Evolutionary conservation across 2,329 filamentous ascomycete genomes (phyloP), one percentile per base, ranked within the genome.

Genomic region (Dryadomyces quercus-mongolicae): DNA sequence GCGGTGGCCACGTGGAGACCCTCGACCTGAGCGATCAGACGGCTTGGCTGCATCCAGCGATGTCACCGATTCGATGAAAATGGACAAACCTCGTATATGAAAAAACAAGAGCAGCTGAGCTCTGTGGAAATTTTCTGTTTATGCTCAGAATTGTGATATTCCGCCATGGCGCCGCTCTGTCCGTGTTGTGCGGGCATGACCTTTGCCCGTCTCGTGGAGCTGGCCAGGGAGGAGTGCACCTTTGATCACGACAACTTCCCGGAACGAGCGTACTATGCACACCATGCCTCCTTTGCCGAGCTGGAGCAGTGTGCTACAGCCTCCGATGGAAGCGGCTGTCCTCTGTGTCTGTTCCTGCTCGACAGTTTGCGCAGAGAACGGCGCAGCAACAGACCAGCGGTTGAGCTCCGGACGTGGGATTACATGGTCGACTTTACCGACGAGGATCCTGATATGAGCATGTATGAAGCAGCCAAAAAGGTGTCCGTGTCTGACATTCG

Each of bases 261-360:
- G 6, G 21, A 31, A 9, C 20, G 16, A 12, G 16, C 20, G 15
- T 55, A 34, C 46, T 52, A 52, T 38, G 16, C 31, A 22, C 54
- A 55, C 40, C 54, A 52, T 21, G 8, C 45, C 1, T 55, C 54
- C 15, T 55, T 55, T 21, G 5, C 18, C 5, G 49, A 52, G 5
- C 18, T 55, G 7, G 49, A 52, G 10, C n/a, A 42, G 9, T 55
- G 54, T 44, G 54, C 54, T 3, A 13, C 20, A 13, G 8, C 25
- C 6, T 7, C 25, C 3, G 16, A 8, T 2, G n/a, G 15, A 8
- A 3, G 31, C 18, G 43, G 43, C 21, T 52, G 54, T 15, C 38
- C 21, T 13, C 13, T 52, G 1, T 55, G 54, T 13, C 44, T 18
- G 4, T 13, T 55, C 2, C 42, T 55, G 31, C 3, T 49, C 7